These are phyloP conservation scores for Fusarium heterosporum DNA, from an alignment of 2,329 filamentous ascomycete species.

Conservation along the genomic window DNA sequence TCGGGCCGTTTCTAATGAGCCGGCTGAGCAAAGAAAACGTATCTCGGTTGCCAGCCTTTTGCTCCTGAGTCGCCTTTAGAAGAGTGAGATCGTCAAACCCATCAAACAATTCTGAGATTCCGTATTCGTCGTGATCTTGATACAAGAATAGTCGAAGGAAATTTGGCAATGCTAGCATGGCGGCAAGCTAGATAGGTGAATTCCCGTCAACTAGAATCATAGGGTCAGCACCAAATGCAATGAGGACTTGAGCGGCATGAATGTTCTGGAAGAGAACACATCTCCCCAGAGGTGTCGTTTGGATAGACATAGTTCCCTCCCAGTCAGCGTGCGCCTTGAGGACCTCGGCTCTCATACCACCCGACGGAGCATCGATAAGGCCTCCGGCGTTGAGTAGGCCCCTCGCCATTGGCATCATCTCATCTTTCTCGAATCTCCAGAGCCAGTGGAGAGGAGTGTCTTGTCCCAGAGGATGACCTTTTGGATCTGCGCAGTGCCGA, in stretches of 20 bases:
- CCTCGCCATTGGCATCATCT: background rate
- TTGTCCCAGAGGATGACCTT: background rate
- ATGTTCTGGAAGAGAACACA: background rate
- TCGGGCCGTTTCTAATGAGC: background rate
- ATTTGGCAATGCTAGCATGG: background rate
- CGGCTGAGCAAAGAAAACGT: background rate
- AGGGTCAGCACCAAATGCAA: background rate
- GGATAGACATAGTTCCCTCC: constrained; percentile 2
- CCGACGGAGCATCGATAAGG: background rate
- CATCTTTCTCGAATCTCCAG: background rate
- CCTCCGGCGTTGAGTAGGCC: background rate
- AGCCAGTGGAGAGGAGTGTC: constrained; percentile 1
- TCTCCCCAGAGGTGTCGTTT: background rate
- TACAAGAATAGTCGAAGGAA: background rate
- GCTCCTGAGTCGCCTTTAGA: background rate
- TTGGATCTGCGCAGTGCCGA: background rate
- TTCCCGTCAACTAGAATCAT: background rate
- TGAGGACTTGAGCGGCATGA: background rate
- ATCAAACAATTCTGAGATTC: rapidly evolving
- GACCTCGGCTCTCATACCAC: background rate
- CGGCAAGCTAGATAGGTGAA: background rate
- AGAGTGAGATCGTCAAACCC: background rate
- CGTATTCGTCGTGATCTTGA: background rate
- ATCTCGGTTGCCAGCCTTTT: background rate
- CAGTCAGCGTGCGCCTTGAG: background rate